Base-by-base conservation (phyloP, 805 yeast species). In the Teunomyces cretensis region DNA sequence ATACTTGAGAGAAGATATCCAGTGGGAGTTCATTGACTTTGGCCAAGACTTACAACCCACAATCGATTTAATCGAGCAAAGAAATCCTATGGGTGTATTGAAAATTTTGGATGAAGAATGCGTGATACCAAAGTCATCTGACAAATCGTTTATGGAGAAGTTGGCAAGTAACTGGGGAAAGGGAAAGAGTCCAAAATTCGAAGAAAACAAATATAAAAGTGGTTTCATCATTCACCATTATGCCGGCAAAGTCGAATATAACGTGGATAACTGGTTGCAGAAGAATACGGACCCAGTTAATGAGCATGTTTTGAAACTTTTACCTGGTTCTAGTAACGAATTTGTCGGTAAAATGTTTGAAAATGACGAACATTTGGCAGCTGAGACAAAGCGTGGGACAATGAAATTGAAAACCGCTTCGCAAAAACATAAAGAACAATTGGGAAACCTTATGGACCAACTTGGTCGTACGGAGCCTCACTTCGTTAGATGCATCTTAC, bases 201-300 rank as follows among this genome's bases (percentile, higher is more conserved):
- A 74, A 53, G 83, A 94, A 30, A 86, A 90, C 45, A 84, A 86
- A 53, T 74, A 83, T 37, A 76, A 84, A 47, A 81, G 79, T 53
- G 96, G 96, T 2, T 94, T 94, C 57, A 74, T 88, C 5, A 73
- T 94, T 15, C 83, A 86, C 47, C 99, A 94, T 67, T 94, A 94
- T 67, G 99, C 99, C 17, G 97, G 96, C 8, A 83, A 82, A 46
- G 99, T 94, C n/a, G 96, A 91, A 57, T 94, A 94, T 64, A 80
- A 87, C 28, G 85, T 89, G 16, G 91, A 86, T 14, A 92, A 91
- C 27, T 94, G 99, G 99, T 69, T 94, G 19, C 88, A 88, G 50
- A 94, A 94, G 67, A 94, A 94, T 62, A 88, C 87, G 53, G 99
- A 94, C 61, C 99, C 98, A 0, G 73, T 94, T 31, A 88, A 84